Conservation (phyloP, 2,329 filamentous ascomycete genomes). For the Blastomyces gilchristii region DNA sequence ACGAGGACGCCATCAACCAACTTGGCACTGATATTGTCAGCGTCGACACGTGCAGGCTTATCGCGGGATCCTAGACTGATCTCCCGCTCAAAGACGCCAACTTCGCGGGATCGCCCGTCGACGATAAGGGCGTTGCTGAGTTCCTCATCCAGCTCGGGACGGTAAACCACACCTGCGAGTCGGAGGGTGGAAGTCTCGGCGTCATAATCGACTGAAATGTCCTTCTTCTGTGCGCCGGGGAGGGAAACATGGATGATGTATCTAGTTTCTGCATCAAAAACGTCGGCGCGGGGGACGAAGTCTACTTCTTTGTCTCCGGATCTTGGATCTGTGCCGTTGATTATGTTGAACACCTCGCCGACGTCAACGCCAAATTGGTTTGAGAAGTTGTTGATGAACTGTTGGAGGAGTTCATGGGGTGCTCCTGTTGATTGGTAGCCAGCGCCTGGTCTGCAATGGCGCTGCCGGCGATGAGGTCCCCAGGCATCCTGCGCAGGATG, state of each 20-base stretch:
- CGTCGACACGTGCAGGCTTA: conserved; percentile 54
- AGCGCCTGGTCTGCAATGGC: background rate
- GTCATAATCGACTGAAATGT: conserved; percentile 68
- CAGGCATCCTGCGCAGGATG: background rate
- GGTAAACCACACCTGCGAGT: conserved; percentile 62
- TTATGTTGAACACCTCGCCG: conserved; percentile 15
- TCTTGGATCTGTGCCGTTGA: conserved; percentile 8
- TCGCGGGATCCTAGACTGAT: conserved; percentile 47
- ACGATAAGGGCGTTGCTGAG: conserved; percentile 54
- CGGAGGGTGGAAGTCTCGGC: conserved; percentile 54
- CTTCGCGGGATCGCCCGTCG: conserved; percentile 61
- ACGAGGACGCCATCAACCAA: conserved; percentile 68
- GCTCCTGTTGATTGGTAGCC: background rate
- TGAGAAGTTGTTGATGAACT: conserved; percentile 16
- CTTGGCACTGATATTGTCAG: conserved; percentile 58
- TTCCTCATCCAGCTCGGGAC: conserved; percentile 59
- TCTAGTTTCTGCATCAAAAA: conserved; percentile 57
- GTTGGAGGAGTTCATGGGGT: background rate
- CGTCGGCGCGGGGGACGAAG: conserved; percentile 42
- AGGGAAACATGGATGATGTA: conserved; percentile 64
- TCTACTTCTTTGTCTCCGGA: conserved; percentile 21
- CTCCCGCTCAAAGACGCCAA: conserved; percentile 64
- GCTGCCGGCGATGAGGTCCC: background rate
- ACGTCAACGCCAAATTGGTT: conserved; percentile 24
- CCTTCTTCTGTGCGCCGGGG: conserved; percentile 68